Evolutionary conservation across 1,284 basidiomycete genomes (phyloP).

Genomic region (Leccinum subspadiceum): DNA sequence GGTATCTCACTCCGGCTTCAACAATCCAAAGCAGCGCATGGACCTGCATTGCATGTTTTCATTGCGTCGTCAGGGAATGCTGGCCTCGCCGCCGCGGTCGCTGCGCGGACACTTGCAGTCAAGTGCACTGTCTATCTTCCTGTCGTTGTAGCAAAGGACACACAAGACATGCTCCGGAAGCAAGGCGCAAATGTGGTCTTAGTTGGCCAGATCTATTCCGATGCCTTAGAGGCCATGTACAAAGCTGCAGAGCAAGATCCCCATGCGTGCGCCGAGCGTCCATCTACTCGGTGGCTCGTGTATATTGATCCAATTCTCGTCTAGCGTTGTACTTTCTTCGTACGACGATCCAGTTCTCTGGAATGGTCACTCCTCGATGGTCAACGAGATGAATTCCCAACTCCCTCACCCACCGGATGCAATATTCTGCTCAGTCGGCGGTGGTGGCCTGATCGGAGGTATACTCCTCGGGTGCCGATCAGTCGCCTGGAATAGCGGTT

Average conservation of each 20-base stretch:
- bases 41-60: conserved; percentile 54
- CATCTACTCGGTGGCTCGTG: neutral
- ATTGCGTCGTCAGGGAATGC: conserved; percentile 76
- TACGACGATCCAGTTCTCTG: conserved; percentile 68
- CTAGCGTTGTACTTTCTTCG: conserved; percentile 62
- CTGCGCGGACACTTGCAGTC: conserved; percentile 51
- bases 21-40: conserved; percentile 47
- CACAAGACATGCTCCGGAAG: conserved; percentile 47
- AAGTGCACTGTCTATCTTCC: conserved; percentile 69
- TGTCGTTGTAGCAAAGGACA: conserved; percentile 45
- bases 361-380: conserved; percentile 72
- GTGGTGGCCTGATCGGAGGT: conserved; percentile 68
- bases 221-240: conserved; percentile 51
- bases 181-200: conserved; percentile 57
- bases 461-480: conserved; percentile 61
- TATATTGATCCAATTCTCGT: neutral
- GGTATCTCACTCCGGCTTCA: conserved; percentile 65
- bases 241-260: conserved; percentile 42
- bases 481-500: conserved; percentile 65
- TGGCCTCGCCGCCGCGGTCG: conserved; percentile 65
- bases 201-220: conserved; percentile 53
- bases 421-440: conserved; percentile 75
- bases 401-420: conserved; percentile 59
- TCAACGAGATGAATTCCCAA: conserved; percentile 58
- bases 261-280: conserved; percentile 48